phyloP scores from a whole-genome alignment of 441 rosid genomes.

The Brassica balearica region DNA sequence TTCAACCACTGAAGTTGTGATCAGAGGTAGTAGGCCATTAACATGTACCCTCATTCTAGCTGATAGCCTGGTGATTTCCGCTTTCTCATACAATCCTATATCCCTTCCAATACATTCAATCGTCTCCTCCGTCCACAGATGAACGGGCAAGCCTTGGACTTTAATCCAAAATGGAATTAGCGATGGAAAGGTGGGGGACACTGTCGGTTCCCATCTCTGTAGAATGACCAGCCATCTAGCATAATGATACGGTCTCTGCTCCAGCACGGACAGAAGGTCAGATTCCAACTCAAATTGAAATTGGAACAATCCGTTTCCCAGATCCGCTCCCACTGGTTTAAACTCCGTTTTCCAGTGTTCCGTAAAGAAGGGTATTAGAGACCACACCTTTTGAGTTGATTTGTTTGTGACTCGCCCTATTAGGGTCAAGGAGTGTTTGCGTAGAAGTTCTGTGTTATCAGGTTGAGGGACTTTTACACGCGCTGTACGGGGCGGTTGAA shows the following conservation, averaged over 20 bases:
- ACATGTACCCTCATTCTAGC: neutral
- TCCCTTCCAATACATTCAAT: neutral
- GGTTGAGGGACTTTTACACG: no score
- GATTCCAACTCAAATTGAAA: neutral
- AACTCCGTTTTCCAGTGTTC: neutral
- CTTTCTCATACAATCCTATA: neutral
- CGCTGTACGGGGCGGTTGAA: no score
- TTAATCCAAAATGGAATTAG: neutral
- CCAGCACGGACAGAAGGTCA: neutral
- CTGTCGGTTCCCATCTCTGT: neutral
- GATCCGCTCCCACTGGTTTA: neutral
- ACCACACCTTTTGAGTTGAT: no score
- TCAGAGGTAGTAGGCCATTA: neutral
- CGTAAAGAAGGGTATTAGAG: no score
- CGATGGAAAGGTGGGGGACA: neutral
- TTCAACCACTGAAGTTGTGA: no score
- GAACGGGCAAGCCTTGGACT: neutral
- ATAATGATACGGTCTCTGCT: neutral
- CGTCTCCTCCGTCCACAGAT: neutral
- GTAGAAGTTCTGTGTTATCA: no score
- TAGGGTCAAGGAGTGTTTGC: no score
- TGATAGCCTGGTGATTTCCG: neutral
- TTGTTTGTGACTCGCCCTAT: no score
- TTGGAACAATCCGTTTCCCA: neutral
- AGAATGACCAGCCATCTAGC: neutral